Evolutionary conservation across 768 basidiomycete species (phyloP), one percentile per base, ranked within the genome.

Genomic region (Psilocybe subaeruginosa): DNA sequence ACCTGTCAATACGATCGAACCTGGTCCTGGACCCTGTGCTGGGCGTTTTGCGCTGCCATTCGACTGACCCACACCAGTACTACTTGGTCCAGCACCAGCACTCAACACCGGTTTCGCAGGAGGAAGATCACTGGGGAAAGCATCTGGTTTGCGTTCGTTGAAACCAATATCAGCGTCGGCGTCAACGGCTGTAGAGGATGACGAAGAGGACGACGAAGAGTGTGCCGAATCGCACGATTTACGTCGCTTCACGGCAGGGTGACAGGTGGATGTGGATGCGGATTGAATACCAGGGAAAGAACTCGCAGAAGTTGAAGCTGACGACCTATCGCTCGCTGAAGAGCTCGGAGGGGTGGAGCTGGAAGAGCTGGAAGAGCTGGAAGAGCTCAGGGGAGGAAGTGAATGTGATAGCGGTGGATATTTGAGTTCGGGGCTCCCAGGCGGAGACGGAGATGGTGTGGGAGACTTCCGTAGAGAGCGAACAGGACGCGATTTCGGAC

Each of bases 161-260:
- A 23, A 23, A 23, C 23, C 31, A 1, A 30, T 31, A 3, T 11
- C 35, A n/a, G 37, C 14, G n/a, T 35, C 33, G 33, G 33, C n/a
- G 23, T 35, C 19, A 1, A 39, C 50, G 6, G 30, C 27, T 16
- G 48, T 37, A 23, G 23, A 23, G 23, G 23, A 8, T 0, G 30
- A 37, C 23, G 61, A 43, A 37, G 45, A 14, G 3, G 23, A 17
- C 7, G 30, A 37, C 16, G 61, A 49, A 37, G 45, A 14, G 4
- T 31, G 27, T 11, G 30, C 29, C 17, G 52, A 43, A 4, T 64
- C 67, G 49, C 49, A 60, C 3, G 64, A 68, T 9, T 64, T 64
- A 43, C 63, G 59, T 23, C 58, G 50, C 45, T 66, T 63, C 23
- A 60, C 47, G 61, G 12, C 35, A 29, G 14, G 60, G 55, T 14